Conservation (phyloP, 1,139 yeast genomes). For the Hanseniaspora gamundiae region DNA sequence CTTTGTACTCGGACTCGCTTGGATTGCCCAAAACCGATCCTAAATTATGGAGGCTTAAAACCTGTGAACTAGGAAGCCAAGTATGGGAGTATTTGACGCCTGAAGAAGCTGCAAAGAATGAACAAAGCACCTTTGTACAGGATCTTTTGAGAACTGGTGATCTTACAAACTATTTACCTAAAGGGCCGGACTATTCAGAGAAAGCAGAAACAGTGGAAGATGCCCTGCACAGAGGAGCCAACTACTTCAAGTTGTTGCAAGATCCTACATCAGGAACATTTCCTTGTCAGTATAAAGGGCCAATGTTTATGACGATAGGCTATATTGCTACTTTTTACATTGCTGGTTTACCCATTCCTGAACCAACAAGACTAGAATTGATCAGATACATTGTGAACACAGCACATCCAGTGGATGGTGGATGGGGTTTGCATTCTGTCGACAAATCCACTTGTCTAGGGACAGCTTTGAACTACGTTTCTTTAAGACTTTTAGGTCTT, state of each 20-base stretch:
- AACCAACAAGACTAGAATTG: slow-evolving; percentile 54
- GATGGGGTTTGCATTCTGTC: slow-evolving; percentile 91
- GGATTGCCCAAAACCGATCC: slow-evolving; percentile 62
- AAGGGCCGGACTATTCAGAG: slow-evolving; percentile 9
- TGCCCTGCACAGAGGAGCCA: slow-evolving; percentile 66
- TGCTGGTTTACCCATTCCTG: slow-evolving; percentile 56
- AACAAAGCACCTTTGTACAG: slow-evolving; percentile 47
- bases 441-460: slow-evolving; percentile 96
- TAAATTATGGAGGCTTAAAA: slow-evolving; percentile 59
- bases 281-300: slow-evolving; percentile 92
- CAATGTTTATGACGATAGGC: slow-evolving; percentile 94
- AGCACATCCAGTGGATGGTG: slow-evolving; percentile 98
- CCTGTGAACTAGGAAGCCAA: slow-evolving; percentile 56
- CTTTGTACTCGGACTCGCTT: slow-evolving; percentile 46
- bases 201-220: slow-evolving; percentile 36
- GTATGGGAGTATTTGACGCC: slow-evolving; percentile 61
- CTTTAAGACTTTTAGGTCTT: slow-evolving; percentile 66
- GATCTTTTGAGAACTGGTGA: slow-evolving; percentile 38
- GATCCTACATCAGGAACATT: slow-evolving; percentile 67
- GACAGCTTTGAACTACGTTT: slow-evolving; percentile 76
- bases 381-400: slow-evolving; percentile 76
- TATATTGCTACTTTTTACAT: slow-evolving; percentile 67
- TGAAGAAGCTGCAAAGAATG: slow-evolving; percentile 25
- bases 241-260: slow-evolving; percentile 56
- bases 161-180: slow-evolving; percentile 31